Percentiles rank a stretch among this genome's conserved stretches.
These are phyloP conservation scores for Cystobasidiaceae sp. DNA, from an alignment of 1,284 basidiomycete genomes.

Conservation along the genomic window DNA sequence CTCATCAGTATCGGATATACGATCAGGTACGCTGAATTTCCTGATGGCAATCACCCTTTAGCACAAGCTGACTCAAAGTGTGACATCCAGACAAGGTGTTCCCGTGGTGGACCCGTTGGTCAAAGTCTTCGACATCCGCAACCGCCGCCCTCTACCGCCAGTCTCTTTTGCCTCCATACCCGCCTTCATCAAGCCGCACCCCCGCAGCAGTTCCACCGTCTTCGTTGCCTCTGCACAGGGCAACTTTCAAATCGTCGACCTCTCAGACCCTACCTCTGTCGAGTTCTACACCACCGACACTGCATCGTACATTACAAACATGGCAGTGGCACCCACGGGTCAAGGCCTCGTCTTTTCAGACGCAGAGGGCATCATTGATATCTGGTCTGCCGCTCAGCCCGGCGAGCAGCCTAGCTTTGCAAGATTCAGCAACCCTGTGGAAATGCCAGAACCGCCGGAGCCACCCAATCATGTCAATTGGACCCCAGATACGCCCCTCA, in stretches of 20 bases:
- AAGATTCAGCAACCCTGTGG: slow-evolving; percentile 74
- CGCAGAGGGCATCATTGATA: slow-evolving; percentile 74
- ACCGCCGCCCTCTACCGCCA: slow-evolving; percentile 70
- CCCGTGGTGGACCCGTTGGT: slow-evolving; percentile 87
- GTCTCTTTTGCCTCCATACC: slow-evolving; percentile 84
- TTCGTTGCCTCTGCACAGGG: slow-evolving; percentile 78
- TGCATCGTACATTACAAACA: slow-evolving; percentile 69
- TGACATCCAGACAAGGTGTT: slow-evolving; percentile 63
- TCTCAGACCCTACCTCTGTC: slow-evolving; percentile 58
- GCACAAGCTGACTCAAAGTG: background rate
- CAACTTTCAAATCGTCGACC: slow-evolving; percentile 83
- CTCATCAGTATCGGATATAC: slow-evolving; percentile 81
- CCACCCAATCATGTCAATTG: slow-evolving; percentile 68
- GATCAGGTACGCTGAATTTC: slow-evolving; percentile 57
- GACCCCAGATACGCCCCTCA: slow-evolving; percentile 76
- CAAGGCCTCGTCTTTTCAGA: slow-evolving; percentile 91
- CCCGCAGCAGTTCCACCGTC: slow-evolving; percentile 70
- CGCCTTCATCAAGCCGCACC: slow-evolving; percentile 76
- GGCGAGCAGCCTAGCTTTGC: slow-evolving; percentile 52
- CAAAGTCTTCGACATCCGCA: slow-evolving; percentile 85
- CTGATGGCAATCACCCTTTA: background rate
- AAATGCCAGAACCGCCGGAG: slow-evolving; percentile 74
- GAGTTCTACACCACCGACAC: slow-evolving; percentile 64
- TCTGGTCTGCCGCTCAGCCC: slow-evolving; percentile 69
- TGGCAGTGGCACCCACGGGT: slow-evolving; percentile 76